phyloP scores from a whole-genome alignment of 176 grass and related monocot species.

The Tillandsia leiboldiana region DNA sequence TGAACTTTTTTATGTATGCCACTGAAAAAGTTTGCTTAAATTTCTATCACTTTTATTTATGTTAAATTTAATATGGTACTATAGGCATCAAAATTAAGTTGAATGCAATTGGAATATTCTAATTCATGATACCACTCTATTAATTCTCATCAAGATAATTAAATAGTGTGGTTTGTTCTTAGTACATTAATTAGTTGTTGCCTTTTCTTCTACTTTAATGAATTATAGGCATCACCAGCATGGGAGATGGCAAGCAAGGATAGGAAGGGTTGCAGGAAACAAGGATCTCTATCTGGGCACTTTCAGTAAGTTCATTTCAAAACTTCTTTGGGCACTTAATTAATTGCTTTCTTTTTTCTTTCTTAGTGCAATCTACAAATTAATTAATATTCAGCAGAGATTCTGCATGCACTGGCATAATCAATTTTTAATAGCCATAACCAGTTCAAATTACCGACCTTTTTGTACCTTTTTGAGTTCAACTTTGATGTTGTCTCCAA shows the following conservation, averaged over 20 bases:
- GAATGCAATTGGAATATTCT: too few relatives aligned
- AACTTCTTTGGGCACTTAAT: too few relatives aligned
- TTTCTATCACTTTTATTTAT: too few relatives aligned
- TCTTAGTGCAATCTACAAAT: not conserved
- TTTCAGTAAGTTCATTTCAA: slow-evolving; percentile 39
- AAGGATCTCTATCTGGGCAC: slow-evolving; percentile 85
- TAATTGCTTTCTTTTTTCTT: too few relatives aligned
- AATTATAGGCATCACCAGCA: slow-evolving; percentile 64
- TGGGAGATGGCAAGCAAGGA: slow-evolving; percentile 86
- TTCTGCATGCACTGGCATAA: not conserved
- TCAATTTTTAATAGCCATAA: not conserved
- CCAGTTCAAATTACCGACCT: not conserved
- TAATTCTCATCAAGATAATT: too few relatives aligned
- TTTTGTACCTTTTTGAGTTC: slow-evolving; percentile 2
- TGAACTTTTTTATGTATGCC: not conserved
- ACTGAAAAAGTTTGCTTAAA: not conserved
- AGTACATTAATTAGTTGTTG: too few relatives aligned
- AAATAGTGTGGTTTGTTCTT: too few relatives aligned
- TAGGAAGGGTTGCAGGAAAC: slow-evolving; percentile 80
- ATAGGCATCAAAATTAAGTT: too few relatives aligned
- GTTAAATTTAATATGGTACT: too few relatives aligned
- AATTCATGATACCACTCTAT: too few relatives aligned
- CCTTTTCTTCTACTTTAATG: not conserved
- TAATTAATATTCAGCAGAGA: not conserved
- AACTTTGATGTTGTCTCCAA: not conserved